Evolutionary conservation across 1,139 yeast genomes (phyloP).

Genomic region (Pichia sp.): DNA sequence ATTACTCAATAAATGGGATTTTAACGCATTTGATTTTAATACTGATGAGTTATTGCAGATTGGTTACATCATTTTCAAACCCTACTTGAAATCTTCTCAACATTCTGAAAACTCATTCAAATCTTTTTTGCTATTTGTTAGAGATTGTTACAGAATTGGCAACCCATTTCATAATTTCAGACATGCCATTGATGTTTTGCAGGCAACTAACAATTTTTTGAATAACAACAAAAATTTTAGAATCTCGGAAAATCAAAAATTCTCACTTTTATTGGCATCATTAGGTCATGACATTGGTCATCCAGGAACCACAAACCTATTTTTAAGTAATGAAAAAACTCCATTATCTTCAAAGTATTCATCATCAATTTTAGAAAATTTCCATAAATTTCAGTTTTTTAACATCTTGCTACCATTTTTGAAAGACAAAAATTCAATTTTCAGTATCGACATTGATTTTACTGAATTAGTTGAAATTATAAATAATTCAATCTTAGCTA

Average conservation of each 20-base stretch:
- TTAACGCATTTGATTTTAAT: slow-evolving; percentile 61
- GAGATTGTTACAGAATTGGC: slow-evolving; percentile 73
- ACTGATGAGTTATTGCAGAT: slow-evolving; percentile 62
- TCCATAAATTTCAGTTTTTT: slow-evolving; percentile 68
- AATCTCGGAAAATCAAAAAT: not conserved
- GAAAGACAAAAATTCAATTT: not conserved
- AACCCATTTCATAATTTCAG: slow-evolving; percentile 93
- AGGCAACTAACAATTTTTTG: slow-evolving; percentile 70
- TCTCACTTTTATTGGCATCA: slow-evolving; percentile 65
- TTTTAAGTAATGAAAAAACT: slow-evolving; percentile 52
- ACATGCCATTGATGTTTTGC: slow-evolving; percentile 93
- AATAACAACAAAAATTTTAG: slow-evolving; percentile 16
- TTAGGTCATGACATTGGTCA: slow-evolving; percentile 95
- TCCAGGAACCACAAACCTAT: slow-evolving; percentile 86
- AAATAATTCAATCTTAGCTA: slow-evolving; percentile 41
- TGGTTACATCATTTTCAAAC: slow-evolving; percentile 37
- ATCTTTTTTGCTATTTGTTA: slow-evolving; percentile 48
- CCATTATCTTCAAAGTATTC: slow-evolving; percentile 59
- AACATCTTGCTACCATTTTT: slow-evolving; percentile 30
- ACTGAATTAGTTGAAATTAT: slow-evolving; percentile 1
- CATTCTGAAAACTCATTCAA: slow-evolving; percentile 4
- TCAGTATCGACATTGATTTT: not conserved
- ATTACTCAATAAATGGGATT: slow-evolving; percentile 36
- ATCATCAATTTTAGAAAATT: slow-evolving; percentile 74
- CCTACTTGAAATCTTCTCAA: slow-evolving; percentile 23